These are phyloP conservation scores for Fonsecaea multimorphosa DNA, from an alignment of 2,329 filamentous ascomycete genomes.

Conservation along the genomic window DNA sequence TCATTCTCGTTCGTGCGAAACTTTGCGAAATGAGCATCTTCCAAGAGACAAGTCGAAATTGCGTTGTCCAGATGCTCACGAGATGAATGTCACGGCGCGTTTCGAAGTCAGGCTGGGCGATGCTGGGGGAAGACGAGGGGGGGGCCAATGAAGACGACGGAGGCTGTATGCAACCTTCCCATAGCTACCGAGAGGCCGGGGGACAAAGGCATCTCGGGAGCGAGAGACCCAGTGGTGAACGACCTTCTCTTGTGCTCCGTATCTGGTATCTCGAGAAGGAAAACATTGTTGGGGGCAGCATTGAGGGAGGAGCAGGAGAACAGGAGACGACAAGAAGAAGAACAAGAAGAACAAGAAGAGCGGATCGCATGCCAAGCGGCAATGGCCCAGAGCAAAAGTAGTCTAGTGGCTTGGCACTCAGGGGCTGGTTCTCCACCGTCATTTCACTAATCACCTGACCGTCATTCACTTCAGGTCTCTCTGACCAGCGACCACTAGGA, in stretches of 20 bases:
- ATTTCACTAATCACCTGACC: background rate
- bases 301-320: constrained; percentile 1
- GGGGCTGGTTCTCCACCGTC: background rate
- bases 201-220: background rate
- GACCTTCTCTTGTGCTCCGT: background rate
- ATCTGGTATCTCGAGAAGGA: background rate
- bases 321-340: constrained; percentile 1
- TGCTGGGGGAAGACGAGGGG: constrained; percentile 10
- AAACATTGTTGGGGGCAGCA: background rate
- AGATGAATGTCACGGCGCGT: constrained; percentile 18
- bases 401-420: background rate
- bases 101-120: constrained; percentile 6
- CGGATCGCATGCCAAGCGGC: background rate
- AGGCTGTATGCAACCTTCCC: background rate
- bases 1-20: background rate
- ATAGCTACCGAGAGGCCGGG: background rate
- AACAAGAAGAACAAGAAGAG: background rate
- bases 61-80: constrained; percentile 11
- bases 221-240: background rate
- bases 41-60: constrained; percentile 12
- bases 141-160: constrained; percentile 11
- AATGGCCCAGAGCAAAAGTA: background rate
- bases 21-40: background rate
- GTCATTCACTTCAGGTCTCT: too few relatives aligned
- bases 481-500: too few relatives aligned